Base-by-base conservation (phyloP, 2,329 filamentous ascomycete species). In the Fusarium drepaniforme region DNA sequence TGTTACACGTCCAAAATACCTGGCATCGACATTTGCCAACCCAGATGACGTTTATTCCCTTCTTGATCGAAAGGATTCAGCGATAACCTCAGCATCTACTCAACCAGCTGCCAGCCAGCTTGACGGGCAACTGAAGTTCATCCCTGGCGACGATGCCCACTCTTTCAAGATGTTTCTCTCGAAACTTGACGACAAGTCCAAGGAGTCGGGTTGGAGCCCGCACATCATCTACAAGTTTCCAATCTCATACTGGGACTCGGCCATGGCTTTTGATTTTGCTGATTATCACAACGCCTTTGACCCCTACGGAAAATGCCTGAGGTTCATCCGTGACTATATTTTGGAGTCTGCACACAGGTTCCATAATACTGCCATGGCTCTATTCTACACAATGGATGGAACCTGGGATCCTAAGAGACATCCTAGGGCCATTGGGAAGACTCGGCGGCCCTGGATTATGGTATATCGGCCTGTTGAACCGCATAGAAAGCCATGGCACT, bases 311-410 rank as follows among this genome's bases (percentile, higher is more conserved):
- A 71, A 64, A 38, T 83, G 80, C 66, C 65, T 82, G 25, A 60
- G 60, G 33, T 60, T 64, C 28, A 58, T 70, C 12, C 35, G n/a
- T 9, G n/a, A 63, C 18, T 40, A 6, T 5, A 77, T 77, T 60
- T 75, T 79, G 23, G 35, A 40, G 57, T 28, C 35, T n/a, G 65
- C 62, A 21, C 28, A 30, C 37, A 44, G 40, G 37, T 23, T 4
- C 9, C 46, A 62, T 16, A 83, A 71, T 46, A 83, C 79, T 1
- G 73, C 65, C 21, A 51, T 76, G 2, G 88, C 86, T 0, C 75
- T 90, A 8, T 91, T 90, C 74, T 89, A 89, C 73, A 89, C 87
- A 0, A 80, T 84, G 18, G 82, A 84, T 9, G 83, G 81, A 15
- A 77, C 80, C 1, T 86, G 84, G 83, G 79, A 84, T 46, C 68